Base-by-base conservation (phyloP, 306 rosid species). In the Psophocarpus tetragonolobus region DNA sequence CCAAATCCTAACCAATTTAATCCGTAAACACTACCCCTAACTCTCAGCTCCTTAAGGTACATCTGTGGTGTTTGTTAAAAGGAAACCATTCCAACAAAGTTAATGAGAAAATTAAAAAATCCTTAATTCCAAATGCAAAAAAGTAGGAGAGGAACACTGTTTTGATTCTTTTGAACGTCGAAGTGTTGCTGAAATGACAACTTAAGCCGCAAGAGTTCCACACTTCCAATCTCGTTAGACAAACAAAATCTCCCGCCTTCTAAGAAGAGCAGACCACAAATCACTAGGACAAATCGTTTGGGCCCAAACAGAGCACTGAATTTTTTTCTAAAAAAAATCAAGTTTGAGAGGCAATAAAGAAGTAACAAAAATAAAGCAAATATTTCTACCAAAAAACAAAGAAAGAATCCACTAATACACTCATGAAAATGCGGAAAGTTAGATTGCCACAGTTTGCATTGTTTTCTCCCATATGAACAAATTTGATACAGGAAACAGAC, bases 301-400 rank as follows among this genome's bases (percentile, higher is more conserved):
- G 3, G 13, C 12, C 5, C 33, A 23, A 11, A 5, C 35, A 4
- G 3, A 12, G 27, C 3, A 13, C 17, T 4, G 30, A 15, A 20
- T 27, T 57, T 57, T 58, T 27, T 0, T n/a, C n/a, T n/a, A n/a
- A n/a, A n/a, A 30, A 60, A 60, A 5, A 29, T 60, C 5, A 29
- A 23, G 23, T 60, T 30, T 15, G 23, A 26, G 23, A 29, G 29
- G 66, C 38, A 27, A 58, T 14, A 4, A 13, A 29, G 39, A 6
- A 61, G 24, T n/a, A 41, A 21, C 35, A 67, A 68, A 60, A 44
- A 68, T 47, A 48, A 71, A 71, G 13, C 57, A 71, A 62, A 23
- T 38, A 71, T 11, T 23, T 35, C 56, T 11, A 47, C 13, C 35
- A 26, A 18, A 32, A 53, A 30, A 42, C n/a, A 42, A 30, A 42